phyloP scores from a whole-genome alignment of 140 eudicot species.

The Artemisia princeps region DNA sequence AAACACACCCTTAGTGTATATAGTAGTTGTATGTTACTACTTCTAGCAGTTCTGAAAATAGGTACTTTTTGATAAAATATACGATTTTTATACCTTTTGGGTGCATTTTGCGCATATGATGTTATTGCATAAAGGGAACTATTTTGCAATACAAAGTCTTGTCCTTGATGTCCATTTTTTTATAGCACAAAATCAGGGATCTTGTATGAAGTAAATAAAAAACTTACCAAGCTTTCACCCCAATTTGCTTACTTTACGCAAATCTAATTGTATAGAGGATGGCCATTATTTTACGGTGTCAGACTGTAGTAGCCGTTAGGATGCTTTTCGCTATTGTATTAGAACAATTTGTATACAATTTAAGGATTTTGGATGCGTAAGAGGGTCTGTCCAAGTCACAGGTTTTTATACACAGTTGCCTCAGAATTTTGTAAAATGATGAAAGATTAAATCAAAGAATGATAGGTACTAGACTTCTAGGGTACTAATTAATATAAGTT shows the following conservation, averaged over 20 bases:
- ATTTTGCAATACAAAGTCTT: neutral
- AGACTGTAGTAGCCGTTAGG: too few relatives aligned
- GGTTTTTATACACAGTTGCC: too few relatives aligned
- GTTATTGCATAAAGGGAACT: conserved; percentile 9
- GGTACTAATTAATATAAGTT: too few relatives aligned
- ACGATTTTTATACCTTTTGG: neutral
- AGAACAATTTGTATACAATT: too few relatives aligned
- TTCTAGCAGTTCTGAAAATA: neutral
- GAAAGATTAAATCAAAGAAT: too few relatives aligned
- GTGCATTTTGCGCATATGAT: neutral
- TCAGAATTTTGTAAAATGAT: too few relatives aligned
- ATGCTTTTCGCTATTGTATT: too few relatives aligned
- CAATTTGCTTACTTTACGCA: conserved; percentile 3
- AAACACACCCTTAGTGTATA: neutral
- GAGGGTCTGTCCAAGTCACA: too few relatives aligned
- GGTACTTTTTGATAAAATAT: neutral
- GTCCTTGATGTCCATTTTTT: neutral
- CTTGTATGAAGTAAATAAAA: conserved; percentile 1
- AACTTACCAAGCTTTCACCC: neutral
- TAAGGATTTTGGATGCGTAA: too few relatives aligned
- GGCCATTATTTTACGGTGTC: too few relatives aligned
- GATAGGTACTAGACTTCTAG: too few relatives aligned
- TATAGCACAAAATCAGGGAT: neutral
- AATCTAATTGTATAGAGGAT: neutral
- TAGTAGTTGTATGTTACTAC: neutral